A percentile compares a stretch with the other conserved stretches of the same genome.
Evolutionary conservation across 1,284 basidiomycete genomes (phyloP).

Genomic region (Ganoderma boninense): DNA sequence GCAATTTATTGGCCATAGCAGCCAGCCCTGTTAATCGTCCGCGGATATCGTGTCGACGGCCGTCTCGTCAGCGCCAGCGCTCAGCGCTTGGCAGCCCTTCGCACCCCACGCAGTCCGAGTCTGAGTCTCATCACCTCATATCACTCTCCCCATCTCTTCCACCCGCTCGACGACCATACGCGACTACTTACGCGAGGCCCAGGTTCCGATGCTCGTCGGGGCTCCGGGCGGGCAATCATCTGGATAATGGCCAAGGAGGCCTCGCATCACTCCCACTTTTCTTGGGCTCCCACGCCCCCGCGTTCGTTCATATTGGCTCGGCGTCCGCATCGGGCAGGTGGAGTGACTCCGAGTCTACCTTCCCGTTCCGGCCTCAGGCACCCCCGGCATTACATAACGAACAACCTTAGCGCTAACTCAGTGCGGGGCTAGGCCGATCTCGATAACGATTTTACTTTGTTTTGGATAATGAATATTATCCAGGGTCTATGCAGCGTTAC

Average conservation of each 20-base stretch:
- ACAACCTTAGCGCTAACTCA: background rate
- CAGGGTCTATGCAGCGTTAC: too few relatives aligned
- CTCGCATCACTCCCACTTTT: background rate
- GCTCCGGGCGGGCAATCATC: slow-evolving; percentile 1
- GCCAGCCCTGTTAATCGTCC: background rate
- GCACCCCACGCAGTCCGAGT: background rate
- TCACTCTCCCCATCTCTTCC: background rate
- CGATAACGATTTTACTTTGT: slow-evolving; percentile 18
- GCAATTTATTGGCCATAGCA: too few relatives aligned
- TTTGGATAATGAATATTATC: too few relatives aligned
- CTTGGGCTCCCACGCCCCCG: background rate
- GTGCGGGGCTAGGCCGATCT: background rate
- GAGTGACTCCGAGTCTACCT: background rate
- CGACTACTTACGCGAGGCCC: background rate
- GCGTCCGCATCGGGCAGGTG: slow-evolving; percentile 3
- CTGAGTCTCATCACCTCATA: background rate
- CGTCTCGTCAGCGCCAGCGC: background rate
- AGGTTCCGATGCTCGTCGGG: slow-evolving; percentile 3
- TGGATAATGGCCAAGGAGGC: background rate
- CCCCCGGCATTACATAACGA: background rate
- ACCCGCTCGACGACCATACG: background rate
- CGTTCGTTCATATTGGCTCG: background rate
- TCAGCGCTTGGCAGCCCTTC: background rate
- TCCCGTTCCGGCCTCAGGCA: background rate
- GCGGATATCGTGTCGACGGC: background rate